Base-by-base conservation (phyloP, 2,329 filamentous ascomycete species). In the Geosmithia putterillii region DNA sequence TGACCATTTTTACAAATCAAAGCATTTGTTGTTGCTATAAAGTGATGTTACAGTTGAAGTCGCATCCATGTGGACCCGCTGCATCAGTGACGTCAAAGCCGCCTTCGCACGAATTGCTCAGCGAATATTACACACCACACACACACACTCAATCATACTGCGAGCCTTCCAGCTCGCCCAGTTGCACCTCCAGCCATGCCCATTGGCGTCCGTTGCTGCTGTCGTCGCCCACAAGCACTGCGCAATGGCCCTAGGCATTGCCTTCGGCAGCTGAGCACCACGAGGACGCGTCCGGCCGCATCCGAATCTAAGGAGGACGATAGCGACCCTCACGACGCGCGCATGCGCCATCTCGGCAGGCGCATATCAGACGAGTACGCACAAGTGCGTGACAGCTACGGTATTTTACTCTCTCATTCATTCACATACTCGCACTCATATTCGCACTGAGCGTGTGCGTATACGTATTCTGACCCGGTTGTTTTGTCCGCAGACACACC, bases 401-500 rank as follows among this genome's bases (percentile, higher is more conserved):
- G 69, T 71, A 55, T 36, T 7, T 37, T 9, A n/a, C 14, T 20
- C 9, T 23, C 15, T n/a, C 9, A 18, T 23, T 2, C 12, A 10
- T 17, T 36, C 3, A 20, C 5, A 19, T 20, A 20, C n/a, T 35
- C 3, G 15, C n/a, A 32, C n/a, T 22, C 23, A 28, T 3, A 3
- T 19, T 9, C 19, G 15, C 15, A 28, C 25, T n/a, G n/a, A n/a
- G n/a, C n/a, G n/a, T n/a, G n/a, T n/a, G n/a, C n/a, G n/a, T 9
- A 34, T 34, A 34, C 28, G 28, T 17, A 19, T 17, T 38, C n/a
- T n/a, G n/a, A n/a, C n/a, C n/a, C n/a, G n/a, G n/a, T n/a, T n/a
- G n/a, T n/a, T n/a, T n/a, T n/a, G 6, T 42, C 17, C 25, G 9
- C 46, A 76, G 71, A 66, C 36, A 71, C 72, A 4, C 77, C 78